A percentile compares a stretch with the other conserved stretches of the same genome.
phyloP scores from a whole-genome alignment of 805 yeast species.

The Yarrowia bubula region DNA sequence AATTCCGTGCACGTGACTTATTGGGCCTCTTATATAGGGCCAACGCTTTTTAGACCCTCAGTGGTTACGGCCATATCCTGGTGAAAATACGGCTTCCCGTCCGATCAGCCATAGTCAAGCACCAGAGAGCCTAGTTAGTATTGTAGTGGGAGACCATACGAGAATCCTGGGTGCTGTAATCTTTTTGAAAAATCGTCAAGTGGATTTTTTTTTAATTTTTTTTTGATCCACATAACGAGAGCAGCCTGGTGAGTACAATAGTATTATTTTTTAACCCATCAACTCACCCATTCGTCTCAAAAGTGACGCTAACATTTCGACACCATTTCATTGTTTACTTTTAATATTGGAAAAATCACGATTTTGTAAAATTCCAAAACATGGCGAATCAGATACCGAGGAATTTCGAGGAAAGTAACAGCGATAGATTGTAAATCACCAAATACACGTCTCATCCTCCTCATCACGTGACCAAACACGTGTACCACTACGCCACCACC shows the following conservation, averaged over 20 bases:
- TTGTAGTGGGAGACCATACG: slow-evolving; percentile 18
- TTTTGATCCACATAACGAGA: too few species aligned
- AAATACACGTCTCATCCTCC: too few species aligned
- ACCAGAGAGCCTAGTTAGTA: slow-evolving; percentile 18
- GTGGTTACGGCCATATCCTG: slow-evolving; percentile 14
- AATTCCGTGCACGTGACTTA: not conserved
- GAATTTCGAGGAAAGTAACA: too few species aligned
- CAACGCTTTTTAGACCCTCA: not conserved
- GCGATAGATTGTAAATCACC: too few species aligned
- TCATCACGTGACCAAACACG: slow-evolving; percentile 5
- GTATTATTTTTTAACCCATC: too few species aligned
- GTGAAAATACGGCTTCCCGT: slow-evolving; percentile 19
- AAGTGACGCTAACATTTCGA: too few species aligned
- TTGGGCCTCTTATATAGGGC: not conserved
- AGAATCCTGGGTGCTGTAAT: slow-evolving; percentile 17
- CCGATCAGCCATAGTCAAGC: slow-evolving; percentile 16
- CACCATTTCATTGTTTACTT: not conserved
- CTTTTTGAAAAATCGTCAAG: not conserved
- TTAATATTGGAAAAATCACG: too few species aligned
- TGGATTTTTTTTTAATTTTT: too few species aligned
- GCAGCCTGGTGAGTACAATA: too few species aligned
- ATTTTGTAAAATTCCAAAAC: too few species aligned
- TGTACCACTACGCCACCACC: not conserved
- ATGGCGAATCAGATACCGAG: too few species aligned
- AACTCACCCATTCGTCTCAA: too few species aligned